Evolutionary conservation across 2,329 filamentous ascomycete genomes (phyloP), one percentile per base, ranked within the genome.

Genomic region (Trichoderma aggressivum): DNA sequence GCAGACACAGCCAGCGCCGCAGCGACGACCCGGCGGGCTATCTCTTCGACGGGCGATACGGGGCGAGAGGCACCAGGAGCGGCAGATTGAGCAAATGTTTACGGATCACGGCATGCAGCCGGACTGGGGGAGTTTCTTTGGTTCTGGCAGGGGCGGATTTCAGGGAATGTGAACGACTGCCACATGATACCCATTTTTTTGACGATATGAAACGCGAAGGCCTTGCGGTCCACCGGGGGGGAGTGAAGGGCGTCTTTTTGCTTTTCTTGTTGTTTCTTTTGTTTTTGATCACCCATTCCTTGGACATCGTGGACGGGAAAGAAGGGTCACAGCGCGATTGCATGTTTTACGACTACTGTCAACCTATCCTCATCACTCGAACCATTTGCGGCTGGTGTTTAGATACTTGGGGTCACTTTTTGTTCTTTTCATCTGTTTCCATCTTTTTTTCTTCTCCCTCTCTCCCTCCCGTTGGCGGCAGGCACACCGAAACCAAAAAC

Each of bases 41-140:
- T 76, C 76, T 21, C 73, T 75, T 55, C 74, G 76, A 50, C 74
- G 77, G 24, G 26, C 55, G 24, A 73, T 73, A 24, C 75, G 75
- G 10, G 73, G 73, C 14, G 76, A 77, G 8, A 75, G 77, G 34
- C 78, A 78, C 53, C 77, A 79, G 72, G 81, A 81, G 73, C 77
- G 79, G 72, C 81, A 84, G 47, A 84, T 86, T 74, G 84, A 86
- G 69, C 84, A 86, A 47, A 84, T 87, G 78, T 82, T 87, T 78
- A 83, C 83, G 68, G 81, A 84, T 70, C 81, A 84, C 73, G 81
- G 79, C 71, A 84, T 84, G 78, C 80, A 81, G 72, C 79, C 81
- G 36, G 83, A 85, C 71, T 86, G 83, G 82, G 82, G 82, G 64
- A 81, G 83, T 75, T 82, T 85, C 74, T 84, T 85, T 76, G 82